Base-by-base conservation (phyloP, 108 stramenopile species). In the Seminavis robusta region DNA sequence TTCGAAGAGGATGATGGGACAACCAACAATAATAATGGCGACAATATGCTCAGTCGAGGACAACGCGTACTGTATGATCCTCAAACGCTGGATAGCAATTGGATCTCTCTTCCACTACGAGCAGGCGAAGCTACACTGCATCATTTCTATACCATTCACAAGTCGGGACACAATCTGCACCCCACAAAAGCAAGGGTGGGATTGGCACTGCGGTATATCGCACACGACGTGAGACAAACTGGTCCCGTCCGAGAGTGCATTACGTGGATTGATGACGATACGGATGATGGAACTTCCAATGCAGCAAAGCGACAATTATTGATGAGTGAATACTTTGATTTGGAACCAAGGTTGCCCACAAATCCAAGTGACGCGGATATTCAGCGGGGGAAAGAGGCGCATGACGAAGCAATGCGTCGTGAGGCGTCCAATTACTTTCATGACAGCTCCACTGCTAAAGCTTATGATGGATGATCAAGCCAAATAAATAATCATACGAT, bases 371-470 rank as follows among this genome's bases (percentile, higher is more conserved):
- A 21, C 2, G 56, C 57, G 16, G 69, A 63, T 25, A 43, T 71
- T 29, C 33, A 63, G 28, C 36, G 43, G 31, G 50, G 59, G 33
- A 41, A 56, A 28, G 21, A 28, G 34, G 42, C 32, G 2, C 69
- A 39, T 11, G 25, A 51, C 9, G 69, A 71, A 27, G 69, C 59
- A 1, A 41, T 71, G 47, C 0, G 53, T n/a, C 53, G 62, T 58
- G 69, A 71, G 42, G 56, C 57, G 0, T 20, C 36, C 21, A 71
- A 71, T 44, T 71, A 71, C 37, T 71, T 67, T 52, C n/a, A n/a
- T n/a, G n/a, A n/a, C n/a, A n/a, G n/a, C n/a, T n/a, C n/a, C n/a
- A n/a, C n/a, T n/a, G n/a, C n/a, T n/a, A n/a, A n/a, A n/a, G n/a
- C n/a, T n/a, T n/a, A n/a, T n/a, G n/a, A n/a, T n/a, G n/a, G n/a